Evolutionary conservation across 768 basidiomycete species (phyloP), one percentile per base, ranked within the genome.

Genomic region (Boletus insuetus): DNA sequence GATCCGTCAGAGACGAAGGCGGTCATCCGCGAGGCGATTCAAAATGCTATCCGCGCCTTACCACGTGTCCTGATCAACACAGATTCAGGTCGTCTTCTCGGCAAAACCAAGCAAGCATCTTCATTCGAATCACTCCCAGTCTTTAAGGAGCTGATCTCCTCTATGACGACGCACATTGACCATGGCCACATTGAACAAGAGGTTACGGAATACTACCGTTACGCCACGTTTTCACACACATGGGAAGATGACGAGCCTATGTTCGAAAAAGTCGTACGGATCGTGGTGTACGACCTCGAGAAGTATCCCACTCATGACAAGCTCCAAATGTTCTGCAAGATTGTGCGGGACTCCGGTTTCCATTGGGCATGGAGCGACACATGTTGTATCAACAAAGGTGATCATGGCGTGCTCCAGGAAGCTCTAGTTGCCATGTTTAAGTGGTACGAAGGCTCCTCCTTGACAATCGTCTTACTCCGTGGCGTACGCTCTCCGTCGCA

Each of bases 311-410:
- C 56, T 6, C 42, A 35, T n/a, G 16, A 49, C 35, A 54, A 57
- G 22, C 51, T 57, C 3, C 46, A 48, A 20, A 53, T 40, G 46
- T 58, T 57, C 20, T 57, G 51, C 42, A 45, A 56, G 9, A 42
- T 59, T 3, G 51, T 29, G 0, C 47, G 26, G 13, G 47, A 46
- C 3, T 32, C 38, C 6, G 55, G 55, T 1, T 32, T 48, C 10
- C 19, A 50, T 38, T 58, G 50, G 50, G 55, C 55, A n/a, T 52
- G 58, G 50, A 48, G 55, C 3, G 58, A 59, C 11, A 57, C 51
- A 0, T 53, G 50, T 14, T 59, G 55, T 17, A 52, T 59, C 35
- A 49, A 57, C 24, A 47, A 49, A 13, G 6, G 3, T 6, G 47
- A 53, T 16, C 38, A 41, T 1, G 3, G 13, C 5, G 40, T 48